Base-by-base conservation (phyloP, 345 rosid species). In the Excoecaria cochinchinensis region DNA sequence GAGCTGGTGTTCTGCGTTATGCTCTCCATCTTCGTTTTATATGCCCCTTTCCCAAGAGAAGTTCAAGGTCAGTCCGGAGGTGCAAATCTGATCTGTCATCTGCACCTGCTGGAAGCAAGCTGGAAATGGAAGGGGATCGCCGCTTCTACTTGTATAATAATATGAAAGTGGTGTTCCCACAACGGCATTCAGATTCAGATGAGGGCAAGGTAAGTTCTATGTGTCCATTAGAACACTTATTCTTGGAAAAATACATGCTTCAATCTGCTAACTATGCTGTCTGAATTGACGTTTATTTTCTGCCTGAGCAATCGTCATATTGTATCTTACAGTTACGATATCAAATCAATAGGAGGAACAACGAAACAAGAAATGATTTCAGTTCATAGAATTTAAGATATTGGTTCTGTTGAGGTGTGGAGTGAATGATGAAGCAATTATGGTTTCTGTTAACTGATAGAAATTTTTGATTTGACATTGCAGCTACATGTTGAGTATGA, bases 131-230 rank as follows among this genome's bases (percentile, higher is more conserved):
- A 12, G 86, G 76, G 24, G 88, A 90, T 38, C 81, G 92, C 70
- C 90, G 91, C 47, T 95, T 95, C 85, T 92, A 90, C 78, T 78
- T 95, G 66, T 91, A 90, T 82, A 90, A 89, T 57, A 93, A 94
- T 69, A 73, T 94, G 87, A 92, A 94, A 86, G 97, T 88, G 2
- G 93, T 94, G 60, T 94, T 94, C 80, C 97, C 97, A 24, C 98
- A 91, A 70, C 97, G 97, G 66, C 99, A 95, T 86, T 87, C 97
- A 22, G 99, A 95, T 73, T 67, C 92, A 24, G 97, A 95, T 56
- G 99, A 95, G 89, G 97, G 99, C 85, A 92, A 92, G 97, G 99
- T 95, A 89, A 76, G 81, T n/a, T 17, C 12, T 71, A 11, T 57
- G 6, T 47, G 24, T 10, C 5, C 38, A 31, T 50, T 21, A 47